phyloP scores from a whole-genome alignment of 257 asterid genomes.

The Voacanga thouarsii region DNA sequence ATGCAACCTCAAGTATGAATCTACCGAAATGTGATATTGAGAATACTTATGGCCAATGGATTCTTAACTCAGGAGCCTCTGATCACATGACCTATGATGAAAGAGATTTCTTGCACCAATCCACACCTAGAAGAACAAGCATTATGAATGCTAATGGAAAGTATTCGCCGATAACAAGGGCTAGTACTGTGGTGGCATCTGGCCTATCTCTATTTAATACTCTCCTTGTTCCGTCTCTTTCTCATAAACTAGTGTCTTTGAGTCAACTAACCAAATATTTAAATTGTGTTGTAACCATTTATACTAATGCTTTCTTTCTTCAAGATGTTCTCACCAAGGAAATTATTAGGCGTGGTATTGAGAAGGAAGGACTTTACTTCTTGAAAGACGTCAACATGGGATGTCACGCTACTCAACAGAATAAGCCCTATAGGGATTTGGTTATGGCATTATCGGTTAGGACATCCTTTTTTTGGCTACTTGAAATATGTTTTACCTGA shows the following conservation, averaged over 20 bases:
- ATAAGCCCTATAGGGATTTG: too few species aligned
- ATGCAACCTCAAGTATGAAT: too few species aligned
- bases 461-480: slow-evolving; percentile 6
- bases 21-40: too few species aligned
- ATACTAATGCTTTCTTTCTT: neutral
- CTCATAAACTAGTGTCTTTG: neutral
- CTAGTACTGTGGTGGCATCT: neutral
- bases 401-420: neutral
- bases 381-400: slow-evolving; percentile 1
- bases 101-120: too few species aligned
- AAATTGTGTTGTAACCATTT: neutral
- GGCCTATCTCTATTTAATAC: slow-evolving; percentile 8
- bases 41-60: too few species aligned
- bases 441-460: too few species aligned
- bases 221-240: neutral
- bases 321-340: slow-evolving; percentile 14
- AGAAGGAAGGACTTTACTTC: slow-evolving; percentile 3
- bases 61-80: too few species aligned
- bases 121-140: neutral
- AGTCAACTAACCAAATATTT: neutral
- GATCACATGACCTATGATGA: too few species aligned
- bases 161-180: neutral
- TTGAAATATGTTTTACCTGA: neutral
- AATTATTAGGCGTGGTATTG: slow-evolving; percentile 15
- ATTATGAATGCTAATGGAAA: slow-evolving; percentile 9